Conservation (phyloP, 2,329 filamentous ascomycete genomes). For the Ophiosphaerella korrae region DNA sequence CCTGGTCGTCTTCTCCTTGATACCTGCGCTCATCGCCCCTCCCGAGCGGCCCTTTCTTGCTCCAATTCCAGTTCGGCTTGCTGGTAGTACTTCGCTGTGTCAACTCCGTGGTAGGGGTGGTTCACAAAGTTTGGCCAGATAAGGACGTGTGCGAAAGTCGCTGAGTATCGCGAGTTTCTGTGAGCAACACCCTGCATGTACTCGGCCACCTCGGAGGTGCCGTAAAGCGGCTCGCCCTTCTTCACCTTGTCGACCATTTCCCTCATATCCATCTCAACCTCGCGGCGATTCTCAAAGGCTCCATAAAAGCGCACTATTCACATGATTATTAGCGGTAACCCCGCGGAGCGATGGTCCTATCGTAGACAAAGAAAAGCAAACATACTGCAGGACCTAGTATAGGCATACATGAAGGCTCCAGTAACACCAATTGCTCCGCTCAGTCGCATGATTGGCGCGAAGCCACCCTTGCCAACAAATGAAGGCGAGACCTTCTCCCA, state of each 20-base stretch:
- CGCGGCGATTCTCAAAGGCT: slow-evolving; percentile 87
- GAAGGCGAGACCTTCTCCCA: slow-evolving; percentile 88
- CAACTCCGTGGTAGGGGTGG: slow-evolving; percentile 84
- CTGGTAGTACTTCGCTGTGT: slow-evolving; percentile 97
- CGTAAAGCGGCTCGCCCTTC: slow-evolving; percentile 86
- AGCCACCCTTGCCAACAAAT: slow-evolving; percentile 79
- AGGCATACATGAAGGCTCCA: slow-evolving; percentile 84
- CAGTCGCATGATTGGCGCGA: slow-evolving; percentile 81
- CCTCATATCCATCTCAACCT: slow-evolving; percentile 94
- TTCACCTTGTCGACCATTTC: slow-evolving; percentile 99
- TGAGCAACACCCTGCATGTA: slow-evolving; percentile 94
- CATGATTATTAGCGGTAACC: not conserved
- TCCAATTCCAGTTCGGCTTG: slow-evolving; percentile 94
- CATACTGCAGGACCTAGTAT: slow-evolving; percentile 83
- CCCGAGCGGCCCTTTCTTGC: slow-evolving; percentile 60
- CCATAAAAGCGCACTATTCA: slow-evolving; percentile 89
- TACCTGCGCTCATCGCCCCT: slow-evolving; percentile 1
- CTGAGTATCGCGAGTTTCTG: slow-evolving; percentile 89
- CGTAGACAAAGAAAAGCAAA: slow-evolving; percentile 23
- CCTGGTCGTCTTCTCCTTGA: slow-evolving; percentile 11
- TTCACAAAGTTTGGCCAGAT: slow-evolving; percentile 99
- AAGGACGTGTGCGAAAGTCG: slow-evolving; percentile 79
- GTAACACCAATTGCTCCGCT: slow-evolving; percentile 72
- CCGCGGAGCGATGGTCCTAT: not conserved
- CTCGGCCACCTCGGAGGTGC: slow-evolving; percentile 74